These are phyloP conservation scores for Aspergillus carlsbadensis DNA, from an alignment of 495 filamentous ascomycete species.

Conservation along the genomic window DNA sequence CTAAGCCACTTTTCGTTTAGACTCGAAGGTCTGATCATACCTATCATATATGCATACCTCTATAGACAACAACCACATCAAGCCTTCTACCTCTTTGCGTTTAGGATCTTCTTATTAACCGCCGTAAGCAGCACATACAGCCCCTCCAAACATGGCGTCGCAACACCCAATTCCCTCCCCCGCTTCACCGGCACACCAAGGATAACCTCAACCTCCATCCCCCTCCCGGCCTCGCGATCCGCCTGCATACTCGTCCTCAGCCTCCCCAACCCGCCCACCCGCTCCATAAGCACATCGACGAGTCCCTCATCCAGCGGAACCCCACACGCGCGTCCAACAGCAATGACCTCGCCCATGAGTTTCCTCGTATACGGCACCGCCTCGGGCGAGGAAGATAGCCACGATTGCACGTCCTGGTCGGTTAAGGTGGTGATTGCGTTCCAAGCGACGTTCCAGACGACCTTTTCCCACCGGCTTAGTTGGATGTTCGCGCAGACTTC, in stretches of 20 bases:
- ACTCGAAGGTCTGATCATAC: no score
- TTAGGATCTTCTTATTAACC: constrained; percentile 27
- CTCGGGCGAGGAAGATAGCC: constrained; percentile 43
- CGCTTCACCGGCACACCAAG: constrained; percentile 51
- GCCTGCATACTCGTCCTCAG: constrained; percentile 56
- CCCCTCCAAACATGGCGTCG: constrained; percentile 46
- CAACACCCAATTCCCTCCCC: constrained; percentile 47
- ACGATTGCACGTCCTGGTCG: constrained; percentile 46
- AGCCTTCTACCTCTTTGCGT: no score
- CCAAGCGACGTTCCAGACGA: constrained; percentile 57
- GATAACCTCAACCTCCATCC: constrained; percentile 58
- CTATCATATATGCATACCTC: no score
- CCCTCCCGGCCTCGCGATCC: constrained; percentile 47
- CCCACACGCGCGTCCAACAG: constrained; percentile 42
- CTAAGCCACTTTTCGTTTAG: no score
- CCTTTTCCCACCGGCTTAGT: constrained; percentile 51
- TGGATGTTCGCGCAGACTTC: constrained; percentile 45
- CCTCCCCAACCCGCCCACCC: constrained; percentile 39
- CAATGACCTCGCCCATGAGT: constrained; percentile 51
- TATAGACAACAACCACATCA: no score
- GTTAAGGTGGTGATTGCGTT: constrained; percentile 54
- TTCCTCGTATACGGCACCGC: constrained; percentile 41
- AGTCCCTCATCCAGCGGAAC: constrained; percentile 41
- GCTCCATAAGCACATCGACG: constrained; percentile 40
- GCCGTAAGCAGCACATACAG: constrained; percentile 44